Conservation (phyloP, 371 early-diverging fungal species). For the Mucor circinelloides region DNA sequence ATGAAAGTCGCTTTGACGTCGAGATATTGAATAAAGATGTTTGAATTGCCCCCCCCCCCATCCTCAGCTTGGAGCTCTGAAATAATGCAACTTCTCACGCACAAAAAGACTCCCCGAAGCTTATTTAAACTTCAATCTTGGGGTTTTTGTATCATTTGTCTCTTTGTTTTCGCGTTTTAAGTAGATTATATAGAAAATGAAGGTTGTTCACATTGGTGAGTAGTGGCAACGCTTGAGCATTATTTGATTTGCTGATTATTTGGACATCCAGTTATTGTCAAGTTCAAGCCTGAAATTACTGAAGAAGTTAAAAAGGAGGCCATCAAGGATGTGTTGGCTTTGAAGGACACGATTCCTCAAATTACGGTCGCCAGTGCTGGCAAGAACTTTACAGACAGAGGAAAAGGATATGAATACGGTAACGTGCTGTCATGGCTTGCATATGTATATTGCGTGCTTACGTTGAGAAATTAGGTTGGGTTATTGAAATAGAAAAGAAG, state of each 20-base stretch:
- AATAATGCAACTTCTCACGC: background rate
- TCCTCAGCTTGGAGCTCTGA: background rate
- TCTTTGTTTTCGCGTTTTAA: background rate
- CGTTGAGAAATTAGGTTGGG: conserved; percentile 37
- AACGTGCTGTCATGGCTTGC: background rate
- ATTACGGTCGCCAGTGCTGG: conserved; percentile 40
- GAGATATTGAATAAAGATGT: conserved; percentile 6
- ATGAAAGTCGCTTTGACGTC: conserved; percentile 6
- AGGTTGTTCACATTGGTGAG: conserved; percentile 45
- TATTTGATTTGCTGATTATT: background rate
- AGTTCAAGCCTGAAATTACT: conserved; percentile 46
- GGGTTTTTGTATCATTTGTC: background rate
- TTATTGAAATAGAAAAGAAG: conserved; percentile 44
- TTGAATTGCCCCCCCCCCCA: no score
- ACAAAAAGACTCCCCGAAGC: background rate
- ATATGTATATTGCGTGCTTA: background rate
- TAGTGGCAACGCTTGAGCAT: background rate
- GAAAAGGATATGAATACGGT: conserved; percentile 49
- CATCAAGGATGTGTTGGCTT: conserved; percentile 26
- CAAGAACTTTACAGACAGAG: conserved; percentile 51
- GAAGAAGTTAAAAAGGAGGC: conserved; percentile 26
- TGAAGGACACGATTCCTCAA: conserved; percentile 43
- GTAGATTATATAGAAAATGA: conserved; percentile 5
- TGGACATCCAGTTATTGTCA: conserved; percentile 37
- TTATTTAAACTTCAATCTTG: background rate